Conservation (phyloP, 2,329 filamentous ascomycete species). For the Aspergillus sp. region DNA sequence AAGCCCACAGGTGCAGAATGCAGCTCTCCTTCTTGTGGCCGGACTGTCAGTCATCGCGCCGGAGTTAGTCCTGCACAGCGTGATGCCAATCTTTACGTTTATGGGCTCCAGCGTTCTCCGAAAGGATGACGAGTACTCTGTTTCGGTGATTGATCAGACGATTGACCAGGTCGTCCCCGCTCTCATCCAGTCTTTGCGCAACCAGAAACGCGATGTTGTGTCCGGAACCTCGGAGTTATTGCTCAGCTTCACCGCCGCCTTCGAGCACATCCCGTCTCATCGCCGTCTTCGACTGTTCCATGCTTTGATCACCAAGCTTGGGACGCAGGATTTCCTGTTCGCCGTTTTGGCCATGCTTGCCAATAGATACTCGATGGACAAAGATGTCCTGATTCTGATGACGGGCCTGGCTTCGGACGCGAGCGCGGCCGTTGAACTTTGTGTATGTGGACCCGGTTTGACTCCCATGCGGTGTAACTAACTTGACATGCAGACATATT, state of each 20-base stretch:
- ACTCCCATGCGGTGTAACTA: conserved; percentile 5
- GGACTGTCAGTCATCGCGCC: conserved; percentile 83
- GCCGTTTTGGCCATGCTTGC: conserved; percentile 84
- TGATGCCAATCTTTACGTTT: conserved; percentile 99
- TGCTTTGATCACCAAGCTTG: conserved; percentile 80
- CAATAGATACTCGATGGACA: conserved; percentile 80
- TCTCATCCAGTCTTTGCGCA: conserved; percentile 78
- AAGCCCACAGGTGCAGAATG: conserved; percentile 91
- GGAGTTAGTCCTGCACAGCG: conserved; percentile 88
- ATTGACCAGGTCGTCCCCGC: conserved; percentile 93
- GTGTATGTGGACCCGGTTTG: conserved; percentile 26
- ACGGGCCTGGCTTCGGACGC: conserved; percentile 72
- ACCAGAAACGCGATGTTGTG: conserved; percentile 72
- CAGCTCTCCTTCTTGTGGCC: conserved; percentile 82
- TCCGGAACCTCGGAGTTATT: conserved; percentile 84
- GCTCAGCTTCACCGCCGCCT: conserved; percentile 94
- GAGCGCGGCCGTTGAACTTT: conserved; percentile 70
- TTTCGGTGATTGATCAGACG: conserved; percentile 90
- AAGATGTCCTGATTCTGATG: conserved; percentile 72
- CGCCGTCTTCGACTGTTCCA: conserved; percentile 79
- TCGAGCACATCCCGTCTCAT: conserved; percentile 90
- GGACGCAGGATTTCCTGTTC: conserved; percentile 81
- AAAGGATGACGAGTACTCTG: conserved; percentile 95
- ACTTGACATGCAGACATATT: conserved; percentile 59
- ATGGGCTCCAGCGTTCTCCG: conserved; percentile 90